Base-by-base conservation (phyloP, 1,284 basidiomycete genomes). In the Pseudozyma tsukubaensis region DNA sequence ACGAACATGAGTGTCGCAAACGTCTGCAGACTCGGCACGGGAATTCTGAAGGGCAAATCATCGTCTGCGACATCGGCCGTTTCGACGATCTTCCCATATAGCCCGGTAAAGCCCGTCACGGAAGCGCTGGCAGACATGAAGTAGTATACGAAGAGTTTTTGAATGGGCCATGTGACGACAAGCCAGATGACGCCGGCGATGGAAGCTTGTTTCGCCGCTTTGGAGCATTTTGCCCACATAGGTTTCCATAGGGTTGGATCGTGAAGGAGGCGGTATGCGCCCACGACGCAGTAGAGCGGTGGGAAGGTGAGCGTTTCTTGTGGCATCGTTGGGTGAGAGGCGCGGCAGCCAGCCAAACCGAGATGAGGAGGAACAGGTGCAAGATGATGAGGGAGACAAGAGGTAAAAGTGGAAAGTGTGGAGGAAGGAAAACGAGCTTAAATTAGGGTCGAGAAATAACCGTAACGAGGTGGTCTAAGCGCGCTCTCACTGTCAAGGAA, bases 1-100 rank as follows among this genome's bases (percentile, higher is more conserved):
- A 84, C 76, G 45, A 83, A 78, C 65, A 83, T 78, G 24, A 83
- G 54, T 3, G 79, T 79, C 9, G 83, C 79, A 53, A 84, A 76
- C 1, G 80, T 79, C 39, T 77, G 75, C 4, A 80, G 37, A 16
- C 53, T 58, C 4, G 79, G 79, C 1, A 81, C 50, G 1, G 73
- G 78, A 13, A 81, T 65, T 4, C 59, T 14, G 21, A 78, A 71
- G 4, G 66, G 59, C 11, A 75, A 40, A 1, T 24, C 49, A 18
- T 72, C 78, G 32, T 73, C 57, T 5, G 65, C 59, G 21, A 64
- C 55, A 52, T 80, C 73, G 0, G 78, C 76, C 13, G 67, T 74
- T 40, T 66, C 42, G 10, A 69, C 59, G 10, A 79, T 50, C 24
- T 40, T 61, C 2, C 34, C 16, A 18, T 78, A 79, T 21, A 75